Conservation (phyloP, 2,329 filamentous ascomycete species). For the Exserohilum rostratum region DNA sequence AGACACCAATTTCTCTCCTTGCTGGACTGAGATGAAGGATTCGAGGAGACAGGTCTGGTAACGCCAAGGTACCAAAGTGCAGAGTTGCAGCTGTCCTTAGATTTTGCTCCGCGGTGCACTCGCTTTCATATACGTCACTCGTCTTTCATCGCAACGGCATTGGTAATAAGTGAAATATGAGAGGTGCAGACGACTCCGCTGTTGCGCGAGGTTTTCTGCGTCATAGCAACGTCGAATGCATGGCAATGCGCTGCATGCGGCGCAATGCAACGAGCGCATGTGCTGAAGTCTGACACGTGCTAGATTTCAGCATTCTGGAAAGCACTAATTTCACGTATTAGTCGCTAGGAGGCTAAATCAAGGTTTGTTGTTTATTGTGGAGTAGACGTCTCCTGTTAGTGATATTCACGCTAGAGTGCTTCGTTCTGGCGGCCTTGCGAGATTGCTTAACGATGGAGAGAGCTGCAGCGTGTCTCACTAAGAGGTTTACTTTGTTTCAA, state of each 20-base stretch:
- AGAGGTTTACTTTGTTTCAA: no score
- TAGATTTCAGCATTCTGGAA: not conserved
- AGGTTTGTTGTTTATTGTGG: no score
- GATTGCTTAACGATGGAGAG: no score
- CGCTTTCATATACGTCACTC: not conserved
- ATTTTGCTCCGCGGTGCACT: not conserved
- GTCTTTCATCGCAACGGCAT: not conserved
- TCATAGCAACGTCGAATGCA: not conserved
- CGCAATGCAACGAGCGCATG: not conserved
- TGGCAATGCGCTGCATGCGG: not conserved
- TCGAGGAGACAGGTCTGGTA: not conserved
- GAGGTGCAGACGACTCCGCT: not conserved
- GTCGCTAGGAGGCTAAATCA: no score
- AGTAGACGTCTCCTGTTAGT: no score
- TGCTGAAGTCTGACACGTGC: not conserved
- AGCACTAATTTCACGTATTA: not conserved
- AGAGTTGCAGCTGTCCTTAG: not conserved
- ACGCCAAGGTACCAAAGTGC: not conserved
- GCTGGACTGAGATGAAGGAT: not conserved
- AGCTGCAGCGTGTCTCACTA: no score
- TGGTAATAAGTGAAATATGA: not conserved
- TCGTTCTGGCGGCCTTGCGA: no score
- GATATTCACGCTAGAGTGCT: no score
- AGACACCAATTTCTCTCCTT: not conserved
- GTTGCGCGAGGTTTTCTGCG: not conserved